Percentiles rank a stretch among this genome's conserved stretches.
Conservation (phyloP, 169 alveolate species). For the Eimeria necatrix region DNA sequence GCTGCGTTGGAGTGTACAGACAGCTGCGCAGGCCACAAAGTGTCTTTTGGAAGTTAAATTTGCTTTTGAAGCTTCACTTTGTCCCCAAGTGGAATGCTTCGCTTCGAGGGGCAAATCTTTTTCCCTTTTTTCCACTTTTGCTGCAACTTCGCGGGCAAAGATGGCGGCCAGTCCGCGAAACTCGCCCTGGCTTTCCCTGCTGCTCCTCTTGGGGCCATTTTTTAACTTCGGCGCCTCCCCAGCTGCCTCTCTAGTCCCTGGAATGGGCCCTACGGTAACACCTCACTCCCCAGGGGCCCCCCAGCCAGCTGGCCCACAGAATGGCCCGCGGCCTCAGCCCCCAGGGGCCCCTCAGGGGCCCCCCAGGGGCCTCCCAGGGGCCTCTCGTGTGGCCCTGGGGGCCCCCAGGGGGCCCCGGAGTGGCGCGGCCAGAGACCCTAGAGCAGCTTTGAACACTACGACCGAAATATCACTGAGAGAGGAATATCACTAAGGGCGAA, state of each 20-base stretch:
- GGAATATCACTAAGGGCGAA: too few species aligned
- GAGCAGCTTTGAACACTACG: too few species aligned
- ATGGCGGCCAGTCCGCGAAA: not conserved
- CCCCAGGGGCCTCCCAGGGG: too few species aligned
- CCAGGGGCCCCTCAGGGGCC: too few species aligned
- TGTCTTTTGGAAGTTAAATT: not conserved
- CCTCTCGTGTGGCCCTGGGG: too few species aligned
- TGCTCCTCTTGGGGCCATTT: not conserved
- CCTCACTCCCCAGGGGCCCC: too few species aligned
- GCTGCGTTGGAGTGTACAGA: not conserved
- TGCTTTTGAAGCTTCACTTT: not conserved
- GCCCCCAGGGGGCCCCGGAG: too few species aligned
- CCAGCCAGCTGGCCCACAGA: too few species aligned
- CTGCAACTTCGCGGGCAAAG: not conserved
- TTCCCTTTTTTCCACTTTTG: not conserved
- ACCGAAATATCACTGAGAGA: too few species aligned
- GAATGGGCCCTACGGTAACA: conserved; percentile 69
- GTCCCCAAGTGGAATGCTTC: not conserved
- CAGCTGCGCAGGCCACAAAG: not conserved
- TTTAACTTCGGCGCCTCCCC: not conserved
- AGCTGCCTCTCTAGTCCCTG: conserved; percentile 9
- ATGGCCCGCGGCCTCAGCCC: too few species aligned
- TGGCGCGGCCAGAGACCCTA: too few species aligned
- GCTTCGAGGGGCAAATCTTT: not conserved
- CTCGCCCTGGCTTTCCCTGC: not conserved